Base-by-base conservation (phyloP, 129 eudicot species). In the Apium graveolens region DNA sequence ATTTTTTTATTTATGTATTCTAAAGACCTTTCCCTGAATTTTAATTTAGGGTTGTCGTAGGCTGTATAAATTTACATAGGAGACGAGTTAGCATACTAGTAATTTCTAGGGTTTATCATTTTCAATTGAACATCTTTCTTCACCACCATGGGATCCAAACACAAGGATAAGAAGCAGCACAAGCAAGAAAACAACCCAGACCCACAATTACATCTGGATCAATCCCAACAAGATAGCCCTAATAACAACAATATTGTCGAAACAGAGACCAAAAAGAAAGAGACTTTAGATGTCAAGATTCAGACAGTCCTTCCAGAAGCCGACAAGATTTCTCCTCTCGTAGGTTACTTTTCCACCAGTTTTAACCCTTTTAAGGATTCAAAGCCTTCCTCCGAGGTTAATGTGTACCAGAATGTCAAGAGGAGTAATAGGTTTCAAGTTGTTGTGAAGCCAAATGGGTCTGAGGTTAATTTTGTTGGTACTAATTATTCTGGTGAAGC, bases 401-500 rank as follows among this genome's bases (percentile, higher is more conserved):
- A 78, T 90, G 70, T 92, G 80, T 86, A 82, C 44, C 88, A 81
- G 82, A 62, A 83, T 69, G 77, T 39, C 24, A 84, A 83, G 16
- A 80, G 89, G 63, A 76, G 31, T 7, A 85, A 80, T 29, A 82
- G 98, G 81, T 55, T 85, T 13, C 86, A 93, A 80, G 51, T 93
- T 26, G 90, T 86, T 66, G 96, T 91, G 62, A 90, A 76, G 24
- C 92, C 89, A 11, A 81, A 74, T 32, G 79, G 84, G 31, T 86
- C 88, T 32, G 38, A 43, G 18, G 88, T 95, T 69, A 81, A 83
- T 48, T 95, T 90, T 34, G 87, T 91, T 0, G 99, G 99, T 3
- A 90, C 94, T 2, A 92, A 79, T 80, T 90, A 87, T 81, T 78
- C 90, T 20, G 99, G 99, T 35, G 99, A 95, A 60, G 96, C 91